Percentiles rank a stretch among this genome's conserved stretches.
phyloP scores from a whole-genome alignment of 164 flowering plant species.

The Vitis riparia region DNA sequence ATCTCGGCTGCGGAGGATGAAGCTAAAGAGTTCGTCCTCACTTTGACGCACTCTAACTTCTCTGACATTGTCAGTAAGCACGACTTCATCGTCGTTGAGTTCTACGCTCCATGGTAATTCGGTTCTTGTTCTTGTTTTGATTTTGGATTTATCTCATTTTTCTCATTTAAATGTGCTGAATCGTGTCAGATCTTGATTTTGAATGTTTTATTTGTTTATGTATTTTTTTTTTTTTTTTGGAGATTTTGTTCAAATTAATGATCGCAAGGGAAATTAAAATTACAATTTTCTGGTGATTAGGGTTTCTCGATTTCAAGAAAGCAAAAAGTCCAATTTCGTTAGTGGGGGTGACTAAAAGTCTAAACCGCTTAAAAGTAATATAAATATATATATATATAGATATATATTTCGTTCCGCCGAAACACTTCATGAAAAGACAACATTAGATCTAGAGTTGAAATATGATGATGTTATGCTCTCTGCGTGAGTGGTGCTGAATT shows the following conservation, averaged over 20 bases:
- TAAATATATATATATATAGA: no score
- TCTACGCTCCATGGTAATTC: slow-evolving; percentile 93
- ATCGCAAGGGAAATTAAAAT: no score
- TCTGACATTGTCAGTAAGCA: slow-evolving; percentile 58
- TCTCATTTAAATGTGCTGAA: not conserved
- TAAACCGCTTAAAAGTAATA: no score
- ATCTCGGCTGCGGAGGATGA: slow-evolving; percentile 24
- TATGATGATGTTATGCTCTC: no score
- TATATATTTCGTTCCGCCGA: no score
- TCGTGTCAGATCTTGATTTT: not conserved
- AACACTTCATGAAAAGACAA: no score
- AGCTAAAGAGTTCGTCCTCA: slow-evolving; percentile 60
- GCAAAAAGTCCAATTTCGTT: no score
- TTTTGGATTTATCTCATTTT: not conserved
- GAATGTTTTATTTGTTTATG: not conserved
- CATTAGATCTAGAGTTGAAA: no score
- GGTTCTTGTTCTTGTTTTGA: not conserved
- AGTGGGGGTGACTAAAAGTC: no score
- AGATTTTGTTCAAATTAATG: not conserved
- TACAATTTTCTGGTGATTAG: no score
- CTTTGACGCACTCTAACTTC: slow-evolving; percentile 80
- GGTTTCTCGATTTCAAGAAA: no score
- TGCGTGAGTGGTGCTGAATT: no score
- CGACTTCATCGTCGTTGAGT: slow-evolving; percentile 84
- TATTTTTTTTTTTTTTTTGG: not conserved